Evolutionary conservation across 768 basidiomycete genomes (phyloP), one percentile per base, ranked within the genome.

Genomic region (Mycena haematopus): DNA sequence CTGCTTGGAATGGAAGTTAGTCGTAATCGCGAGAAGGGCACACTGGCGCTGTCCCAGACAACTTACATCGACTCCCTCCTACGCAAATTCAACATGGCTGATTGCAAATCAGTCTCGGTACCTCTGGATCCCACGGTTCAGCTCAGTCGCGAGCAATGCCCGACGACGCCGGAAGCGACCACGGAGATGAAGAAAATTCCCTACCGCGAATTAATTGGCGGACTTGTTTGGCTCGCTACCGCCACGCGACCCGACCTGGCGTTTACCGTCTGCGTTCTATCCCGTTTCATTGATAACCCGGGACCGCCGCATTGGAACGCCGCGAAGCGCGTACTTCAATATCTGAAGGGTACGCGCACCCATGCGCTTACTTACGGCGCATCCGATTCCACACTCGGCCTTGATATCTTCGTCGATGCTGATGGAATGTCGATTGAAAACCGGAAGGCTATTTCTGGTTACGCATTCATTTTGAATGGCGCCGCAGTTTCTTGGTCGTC

Each of bases 1-100:
- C 58, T 79, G 1, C 63, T 80, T 5, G 75, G 77, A 2, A 69
- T 79, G 21, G 65, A 75, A 31, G 61, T 81, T 11, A 50, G 56
- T 2, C 64, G 69, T 7, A 56, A 72, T 27, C 21, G 60, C 0
- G 31, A 65, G 21, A 42, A 60, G 6, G 55, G 69, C 6, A 55
- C 58, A 2, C 63, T 80, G 19, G 66, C 71, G 14, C 52, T 76
- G 6, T 72, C 66, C 6, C 77, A 80, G 50, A 52, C 61, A 0
- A 63, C 63, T 3, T 78, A 76, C 36, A 70, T 79, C 11, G 55
- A 70, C 15, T 52, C 66, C 3, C 54, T 76, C 0, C 65, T 77
- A 6, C 51, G 46, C 11, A 56, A 68, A 51, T 72, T 73, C 57
- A 51, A 51, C 49, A 58, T 58, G 57, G 24, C 11, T 1, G 38